phyloP scores from a whole-genome alignment of 768 basidiomycete genomes.

The Dendrothele bispora region DNA sequence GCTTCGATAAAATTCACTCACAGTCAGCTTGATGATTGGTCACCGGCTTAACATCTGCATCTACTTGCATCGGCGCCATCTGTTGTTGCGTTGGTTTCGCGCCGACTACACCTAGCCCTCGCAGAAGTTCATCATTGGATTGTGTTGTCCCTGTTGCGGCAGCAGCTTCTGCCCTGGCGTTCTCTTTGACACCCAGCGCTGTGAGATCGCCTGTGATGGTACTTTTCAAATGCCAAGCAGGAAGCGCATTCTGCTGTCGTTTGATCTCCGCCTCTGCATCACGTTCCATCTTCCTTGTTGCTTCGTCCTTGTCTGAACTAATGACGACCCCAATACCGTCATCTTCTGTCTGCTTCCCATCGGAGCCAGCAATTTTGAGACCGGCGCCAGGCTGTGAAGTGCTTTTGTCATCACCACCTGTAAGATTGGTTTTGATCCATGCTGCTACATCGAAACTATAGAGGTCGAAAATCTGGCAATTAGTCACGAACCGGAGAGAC shows the following conservation, averaged over 20 bases:
- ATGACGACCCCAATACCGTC: constrained; percentile 86
- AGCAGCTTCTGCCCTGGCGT: constrained; percentile 46
- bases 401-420: constrained; percentile 62
- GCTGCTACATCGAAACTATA: constrained; percentile 76
- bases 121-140: constrained; percentile 73
- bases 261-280: constrained; percentile 84
- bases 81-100: constrained; percentile 25
- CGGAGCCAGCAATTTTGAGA: constrained; percentile 74
- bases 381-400: constrained; percentile 50
- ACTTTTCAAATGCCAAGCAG: constrained; percentile 94
- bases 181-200: constrained; percentile 78
- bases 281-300: constrained; percentile 66
- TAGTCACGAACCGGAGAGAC: constrained; percentile 5
- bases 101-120: constrained; percentile 62
- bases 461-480: too few species aligned
- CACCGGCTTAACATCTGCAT: constrained; percentile 44
- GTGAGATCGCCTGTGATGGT: constrained; percentile 94
- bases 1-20: constrained; percentile 33
- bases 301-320: constrained; percentile 87
- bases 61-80: background rate
- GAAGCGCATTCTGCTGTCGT: constrained; percentile 87
- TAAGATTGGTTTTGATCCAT: constrained; percentile 77
- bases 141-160: constrained; percentile 30
- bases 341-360: constrained; percentile 57
- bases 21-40: constrained; percentile 65